Evolutionary conservation across 768 basidiomycete species (phyloP), one percentile per base, ranked within the genome.

Genomic region (Suillus hirtellus): DNA sequence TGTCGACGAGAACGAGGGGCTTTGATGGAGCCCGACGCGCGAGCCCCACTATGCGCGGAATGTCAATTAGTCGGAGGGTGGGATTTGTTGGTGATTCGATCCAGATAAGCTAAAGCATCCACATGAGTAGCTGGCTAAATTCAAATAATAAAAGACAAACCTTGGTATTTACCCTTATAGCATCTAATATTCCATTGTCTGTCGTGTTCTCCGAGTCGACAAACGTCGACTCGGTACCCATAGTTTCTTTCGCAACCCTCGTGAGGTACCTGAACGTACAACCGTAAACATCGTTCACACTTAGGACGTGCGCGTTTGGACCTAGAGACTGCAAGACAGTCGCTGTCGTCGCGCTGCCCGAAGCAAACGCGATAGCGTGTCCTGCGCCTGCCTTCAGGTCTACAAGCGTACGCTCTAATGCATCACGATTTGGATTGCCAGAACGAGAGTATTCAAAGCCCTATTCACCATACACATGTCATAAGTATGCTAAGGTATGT

Each of bases 1-100:
- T 95, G 81, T 98, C 96, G 52, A 98, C 90, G 55, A 96, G 84
- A 15, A 99, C 85, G 37, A 95, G 79, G 0, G 96, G 95, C 0
- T 76, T 72, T 0, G 86, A 81, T 0, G 86, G 83, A 59, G 90
- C 87, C 0, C 84, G 78, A 61, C 81, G 84, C 2, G 88, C 88
- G 58, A 96, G 77, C 11, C 81, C 71, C 31, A 86, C 82, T 66
- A 99, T 85, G 60, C 86, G 84, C 1, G 81, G 75, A 72, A 99
- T 88, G 70, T 94, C 90, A 44, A 96, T 87, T 43, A 98, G 78
- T 19, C 92, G 87, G 11, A 99, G 87, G 1, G 93, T 93, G 0
- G 96, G 96, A 78, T 98, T 99, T 3, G 96, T 99, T 0, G 95
- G 96, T 0, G 92, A 82, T 76, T 99, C 96, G 67, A 97, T 87